Evolutionary conservation across 225 moss, liverwort and hornwort species (phyloP).

Genomic region (Asterella californica): DNA sequence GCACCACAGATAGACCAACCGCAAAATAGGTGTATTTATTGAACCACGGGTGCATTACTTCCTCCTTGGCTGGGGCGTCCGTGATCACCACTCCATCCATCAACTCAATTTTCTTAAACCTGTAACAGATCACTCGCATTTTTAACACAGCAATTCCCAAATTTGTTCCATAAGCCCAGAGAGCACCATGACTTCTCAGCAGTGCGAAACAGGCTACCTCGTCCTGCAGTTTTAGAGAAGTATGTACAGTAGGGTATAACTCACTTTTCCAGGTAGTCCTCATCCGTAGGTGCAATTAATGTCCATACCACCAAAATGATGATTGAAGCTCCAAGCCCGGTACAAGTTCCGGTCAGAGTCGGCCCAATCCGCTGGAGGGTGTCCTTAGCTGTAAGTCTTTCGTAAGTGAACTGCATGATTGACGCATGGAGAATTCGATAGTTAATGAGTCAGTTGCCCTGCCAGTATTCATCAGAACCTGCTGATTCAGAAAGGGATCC

Average conservation of each 20-base stretch:
- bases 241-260: too few relatives aligned
- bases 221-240: too few relatives aligned
- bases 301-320: constrained; percentile 31
- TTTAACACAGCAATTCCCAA: background rate
- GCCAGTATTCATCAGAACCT: too few relatives aligned
- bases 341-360: constrained; percentile 20
- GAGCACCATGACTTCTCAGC: background rate
- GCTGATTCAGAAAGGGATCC: too few relatives aligned
- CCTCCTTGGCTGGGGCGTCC: background rate
- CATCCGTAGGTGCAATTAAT: constrained; percentile 14
- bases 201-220: background rate
- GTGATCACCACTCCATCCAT: constrained; percentile 24
- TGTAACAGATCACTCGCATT: background rate
- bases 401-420: constrained; percentile 20
- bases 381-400: constrained; percentile 22
- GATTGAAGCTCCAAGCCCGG: constrained; percentile 11
- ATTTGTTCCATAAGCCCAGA: background rate
- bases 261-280: constrained; percentile 23
- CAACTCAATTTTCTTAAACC: constrained; percentile 25
- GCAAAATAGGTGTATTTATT: constrained; percentile 22
- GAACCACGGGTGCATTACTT: constrained; percentile 4
- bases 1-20: constrained; percentile 1
- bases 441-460: too few relatives aligned
- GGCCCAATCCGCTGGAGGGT: constrained; percentile 32
- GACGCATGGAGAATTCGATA: too few relatives aligned